Conservation (phyloP, 2,329 filamentous ascomycete genomes). For the Arthrobotrys megalospora region DNA sequence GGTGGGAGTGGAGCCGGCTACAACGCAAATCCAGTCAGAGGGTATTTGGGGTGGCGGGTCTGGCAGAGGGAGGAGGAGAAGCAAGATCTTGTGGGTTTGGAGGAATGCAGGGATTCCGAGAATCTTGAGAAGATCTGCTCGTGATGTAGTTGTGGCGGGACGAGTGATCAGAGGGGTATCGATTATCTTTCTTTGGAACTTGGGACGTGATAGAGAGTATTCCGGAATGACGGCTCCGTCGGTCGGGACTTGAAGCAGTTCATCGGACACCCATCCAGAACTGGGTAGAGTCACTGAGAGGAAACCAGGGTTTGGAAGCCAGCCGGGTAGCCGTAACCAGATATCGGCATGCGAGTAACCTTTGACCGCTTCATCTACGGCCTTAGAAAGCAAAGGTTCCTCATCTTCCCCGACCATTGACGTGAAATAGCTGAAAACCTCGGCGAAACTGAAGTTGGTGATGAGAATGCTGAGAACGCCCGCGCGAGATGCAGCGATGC, state of each 20-base stretch:
- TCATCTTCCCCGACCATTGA: conserved; percentile 21
- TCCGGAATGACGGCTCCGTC: conserved; percentile 11
- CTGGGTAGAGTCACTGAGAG: conserved; percentile 37
- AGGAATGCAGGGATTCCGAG: conserved; percentile 27
- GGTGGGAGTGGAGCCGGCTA: conserved; percentile 51
- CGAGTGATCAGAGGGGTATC: conserved; percentile 51
- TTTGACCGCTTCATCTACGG: conserved; percentile 27
- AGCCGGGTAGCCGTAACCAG: conserved; percentile 51
- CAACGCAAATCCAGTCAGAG: conserved; percentile 53
- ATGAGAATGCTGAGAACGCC: conserved; percentile 42
- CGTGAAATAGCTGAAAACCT: conserved; percentile 57
- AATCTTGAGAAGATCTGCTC: conserved; percentile 39
- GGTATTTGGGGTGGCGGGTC: conserved; percentile 49
- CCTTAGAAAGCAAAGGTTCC: background rate
- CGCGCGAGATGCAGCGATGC: conserved; percentile 37
- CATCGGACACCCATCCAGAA: conserved; percentile 35
- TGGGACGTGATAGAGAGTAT: conserved; percentile 24
- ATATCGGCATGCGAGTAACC: conserved; percentile 49
- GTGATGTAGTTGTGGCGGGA: conserved; percentile 25
- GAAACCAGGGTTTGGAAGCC: conserved; percentile 52
- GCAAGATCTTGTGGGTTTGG: conserved; percentile 23
- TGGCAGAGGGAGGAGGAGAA: conserved; percentile 41
- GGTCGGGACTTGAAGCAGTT: background rate
- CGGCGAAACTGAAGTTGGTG: conserved; percentile 57
- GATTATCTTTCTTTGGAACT: conserved; percentile 41